phyloP scores from a whole-genome alignment of 2,329 filamentous ascomycete species.

The Cadophora luteo-olivacea region DNA sequence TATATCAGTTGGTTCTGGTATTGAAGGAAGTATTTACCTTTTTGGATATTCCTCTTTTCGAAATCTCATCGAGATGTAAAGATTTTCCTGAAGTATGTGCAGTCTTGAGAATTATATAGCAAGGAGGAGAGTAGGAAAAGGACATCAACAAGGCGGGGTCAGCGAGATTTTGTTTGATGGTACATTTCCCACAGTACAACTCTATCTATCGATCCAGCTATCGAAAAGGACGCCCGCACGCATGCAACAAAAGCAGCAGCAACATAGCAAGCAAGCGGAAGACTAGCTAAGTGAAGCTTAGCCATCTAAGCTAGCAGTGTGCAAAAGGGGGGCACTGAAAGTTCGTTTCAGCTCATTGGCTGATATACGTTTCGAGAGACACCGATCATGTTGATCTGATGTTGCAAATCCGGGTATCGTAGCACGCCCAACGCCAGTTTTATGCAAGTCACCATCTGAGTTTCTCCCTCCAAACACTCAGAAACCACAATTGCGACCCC shows the following conservation, averaged over 20 bases:
- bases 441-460: not conserved
- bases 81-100: too few species aligned
- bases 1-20: too few species aligned
- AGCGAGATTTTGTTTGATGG: not conserved
- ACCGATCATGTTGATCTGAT: not conserved
- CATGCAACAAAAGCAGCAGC: not conserved
- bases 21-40: too few species aligned
- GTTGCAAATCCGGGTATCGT: conserved; percentile 12
- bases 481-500: not conserved
- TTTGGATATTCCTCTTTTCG: too few species aligned
- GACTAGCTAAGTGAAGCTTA: not conserved
- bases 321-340: not conserved
- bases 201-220: not conserved
- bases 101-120: too few species aligned
- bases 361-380: not conserved
- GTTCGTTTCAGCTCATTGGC: not conserved
- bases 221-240: not conserved
- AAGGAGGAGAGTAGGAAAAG: too few species aligned
- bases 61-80: too few species aligned
- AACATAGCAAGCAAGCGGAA: not conserved
- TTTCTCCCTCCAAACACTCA: not conserved
- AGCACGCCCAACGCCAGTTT: conserved; percentile 13
- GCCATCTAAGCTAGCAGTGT: not conserved
- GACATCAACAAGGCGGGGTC: not conserved
- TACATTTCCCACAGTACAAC: not conserved